These are phyloP conservation scores for Phytophthora cactorum DNA, from an alignment of 352 stramenopile species.

Conservation along the genomic window DNA sequence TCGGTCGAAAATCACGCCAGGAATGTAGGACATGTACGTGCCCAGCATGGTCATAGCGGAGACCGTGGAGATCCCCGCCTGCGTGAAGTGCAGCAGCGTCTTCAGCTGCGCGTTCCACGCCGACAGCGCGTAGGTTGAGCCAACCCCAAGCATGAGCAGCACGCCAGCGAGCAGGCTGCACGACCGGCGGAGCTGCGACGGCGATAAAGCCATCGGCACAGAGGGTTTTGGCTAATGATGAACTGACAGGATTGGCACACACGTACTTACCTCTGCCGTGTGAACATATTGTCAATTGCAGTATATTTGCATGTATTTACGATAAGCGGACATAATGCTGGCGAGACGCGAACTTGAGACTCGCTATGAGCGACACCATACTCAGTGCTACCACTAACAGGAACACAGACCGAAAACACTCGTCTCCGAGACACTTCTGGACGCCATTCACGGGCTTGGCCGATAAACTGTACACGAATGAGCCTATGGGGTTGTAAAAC, in stretches of 20 bases:
- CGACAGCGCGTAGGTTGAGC: constrained; percentile 82
- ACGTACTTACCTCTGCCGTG: not conserved
- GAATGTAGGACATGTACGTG: constrained; percentile 79
- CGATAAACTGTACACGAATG: constrained; percentile 60
- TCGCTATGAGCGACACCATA: constrained; percentile 53
- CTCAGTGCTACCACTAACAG: constrained; percentile 61
- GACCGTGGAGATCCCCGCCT: constrained; percentile 75
- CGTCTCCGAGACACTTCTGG: constrained; percentile 56
- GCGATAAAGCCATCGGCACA: constrained; percentile 7
- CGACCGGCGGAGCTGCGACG: constrained; percentile 31
- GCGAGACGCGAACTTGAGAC: constrained; percentile 48
- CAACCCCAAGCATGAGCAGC: constrained; percentile 73
- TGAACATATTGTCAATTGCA: constrained; percentile 22
- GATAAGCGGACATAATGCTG: constrained; percentile 22
- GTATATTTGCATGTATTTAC: constrained; percentile 14
- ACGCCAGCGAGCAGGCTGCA: constrained; percentile 66
- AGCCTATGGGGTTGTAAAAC: constrained; percentile 72
- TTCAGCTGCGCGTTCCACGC: constrained; percentile 88
- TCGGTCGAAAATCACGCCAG: constrained; percentile 74
- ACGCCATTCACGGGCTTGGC: constrained; percentile 42
- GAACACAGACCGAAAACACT: constrained; percentile 75
- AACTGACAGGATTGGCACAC: constrained; percentile 2
- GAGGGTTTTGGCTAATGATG: constrained; percentile 3
- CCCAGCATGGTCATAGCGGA: constrained; percentile 79
- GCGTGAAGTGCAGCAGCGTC: constrained; percentile 72